Evolutionary conservation across 139 green algal genomes (phyloP).

Genomic region (Eudorina sp.): DNA sequence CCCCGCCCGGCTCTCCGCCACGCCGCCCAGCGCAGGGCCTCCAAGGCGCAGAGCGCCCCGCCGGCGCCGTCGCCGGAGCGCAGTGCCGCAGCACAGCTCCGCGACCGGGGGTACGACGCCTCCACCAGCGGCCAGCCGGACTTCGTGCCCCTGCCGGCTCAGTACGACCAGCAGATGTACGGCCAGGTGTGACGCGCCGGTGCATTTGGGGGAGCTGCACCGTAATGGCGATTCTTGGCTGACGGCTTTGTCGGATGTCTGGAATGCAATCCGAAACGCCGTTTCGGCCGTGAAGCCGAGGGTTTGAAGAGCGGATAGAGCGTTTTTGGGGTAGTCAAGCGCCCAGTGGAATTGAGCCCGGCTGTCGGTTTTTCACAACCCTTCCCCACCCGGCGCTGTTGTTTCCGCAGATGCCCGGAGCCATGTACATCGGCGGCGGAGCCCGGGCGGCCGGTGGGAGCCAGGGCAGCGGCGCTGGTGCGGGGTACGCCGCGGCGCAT

Average conservation of each 20-base stretch:
- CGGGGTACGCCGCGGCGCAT: neutral
- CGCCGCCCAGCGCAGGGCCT: slow-evolving; percentile 2
- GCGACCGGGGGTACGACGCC: slow-evolving; percentile 37
- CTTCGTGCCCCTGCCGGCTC: neutral
- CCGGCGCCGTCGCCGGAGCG: neutral
- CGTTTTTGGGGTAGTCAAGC: too few relatives aligned
- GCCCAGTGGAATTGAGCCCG: too few relatives aligned
- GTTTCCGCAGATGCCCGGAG: neutral
- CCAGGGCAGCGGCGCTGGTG: neutral
- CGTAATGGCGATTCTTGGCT: too few relatives aligned
- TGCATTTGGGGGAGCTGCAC: too few relatives aligned
- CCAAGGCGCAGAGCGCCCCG: neutral
- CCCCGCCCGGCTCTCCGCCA: neutral
- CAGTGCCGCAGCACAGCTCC: neutral
- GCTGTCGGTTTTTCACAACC: too few relatives aligned
- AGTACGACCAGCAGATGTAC: slow-evolving; percentile 13
- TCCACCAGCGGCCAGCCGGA: slow-evolving; percentile 42
- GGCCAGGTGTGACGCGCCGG: neutral
- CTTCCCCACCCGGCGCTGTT: neutral
- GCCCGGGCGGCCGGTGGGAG: neutral
- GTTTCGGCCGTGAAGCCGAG: too few relatives aligned
- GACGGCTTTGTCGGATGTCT: too few relatives aligned
- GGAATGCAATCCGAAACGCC: too few relatives aligned
- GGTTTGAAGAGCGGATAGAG: too few relatives aligned
- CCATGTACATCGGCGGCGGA: slow-evolving; percentile 38